Base-by-base conservation (phyloP, 495 filamentous ascomycete genomes). In the Penicillium alfredii region DNA sequence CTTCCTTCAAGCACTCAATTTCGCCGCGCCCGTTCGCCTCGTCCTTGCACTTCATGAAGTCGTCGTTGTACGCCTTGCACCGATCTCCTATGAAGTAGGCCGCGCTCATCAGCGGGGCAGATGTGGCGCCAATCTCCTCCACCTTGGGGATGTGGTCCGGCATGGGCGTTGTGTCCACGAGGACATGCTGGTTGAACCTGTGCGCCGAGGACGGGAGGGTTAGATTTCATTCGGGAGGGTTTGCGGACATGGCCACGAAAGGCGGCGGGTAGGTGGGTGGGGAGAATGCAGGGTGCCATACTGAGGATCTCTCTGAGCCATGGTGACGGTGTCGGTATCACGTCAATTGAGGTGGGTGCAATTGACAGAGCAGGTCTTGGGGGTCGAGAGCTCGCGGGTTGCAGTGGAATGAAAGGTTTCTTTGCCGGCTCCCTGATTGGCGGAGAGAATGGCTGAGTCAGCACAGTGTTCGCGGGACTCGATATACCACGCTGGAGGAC, bases 41-140 rank as follows among this genome's bases (percentile, higher is more conserved):
- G 33, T 76, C 83, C 81, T 97, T 99, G 80, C 92, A 99, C 67
- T 92, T 80, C 88, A 99, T 97, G 66, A 79, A 99, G 67, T 99
- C 92, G 69, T 99, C 92, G 66, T 96, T 98, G 71, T 87, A 99
- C 30, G 84, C 72, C 55, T 76, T 81, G 78, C 92, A 99, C 51
- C 89, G 80, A 42, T 87, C 88, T 30, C 92, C 92, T 60, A 99
- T 99, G 58, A 96, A 97, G 74, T 81, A 99, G n/a, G 87, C 77
- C 11, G 92, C 93, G 44, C 84, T 90, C 21, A 88, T 66, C 15
- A 99, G 73, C 24, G 92, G 93, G 11, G 90, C 93, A 27, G 88
- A 95, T 42, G 80, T 92, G 31, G 86, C 74, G 35, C 92, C 92
- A 49, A 97, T 76, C 62, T 99, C 92, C 45, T 84, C 71, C 46